Evolutionary conservation across 768 basidiomycete species (phyloP).

Genomic region (Xerocomus spinulosus): DNA sequence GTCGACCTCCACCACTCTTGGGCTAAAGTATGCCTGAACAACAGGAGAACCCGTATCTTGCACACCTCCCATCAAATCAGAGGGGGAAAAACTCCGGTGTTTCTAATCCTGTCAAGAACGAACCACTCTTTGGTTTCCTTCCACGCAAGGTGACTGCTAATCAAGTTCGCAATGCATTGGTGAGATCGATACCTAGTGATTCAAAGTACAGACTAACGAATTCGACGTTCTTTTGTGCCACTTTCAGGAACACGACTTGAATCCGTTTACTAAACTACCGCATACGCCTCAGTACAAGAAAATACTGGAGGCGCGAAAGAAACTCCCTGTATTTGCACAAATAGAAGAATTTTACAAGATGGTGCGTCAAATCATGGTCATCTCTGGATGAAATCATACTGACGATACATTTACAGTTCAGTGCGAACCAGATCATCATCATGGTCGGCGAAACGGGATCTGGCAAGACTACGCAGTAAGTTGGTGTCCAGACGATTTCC

Average conservation of each 20-base stretch:
- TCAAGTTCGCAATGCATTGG: conserved; percentile 68
- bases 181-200: conserved; percentile 32
- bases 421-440: conserved; percentile 70
- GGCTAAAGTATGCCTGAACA: conserved; percentile 16
- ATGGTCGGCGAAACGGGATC: conserved; percentile 56
- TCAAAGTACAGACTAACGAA: neutral
- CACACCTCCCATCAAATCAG: conserved; percentile 31
- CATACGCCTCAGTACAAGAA: conserved; percentile 78
- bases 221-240: neutral
- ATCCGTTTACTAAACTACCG: conserved; percentile 84
- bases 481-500: conserved; percentile 18
- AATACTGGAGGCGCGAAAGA: conserved; percentile 80
- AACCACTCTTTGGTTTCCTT: conserved; percentile 71
- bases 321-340: conserved; percentile 86
- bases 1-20: too few relatives aligned
- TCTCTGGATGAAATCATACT: too few relatives aligned
- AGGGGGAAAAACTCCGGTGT: conserved; percentile 15
- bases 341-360: conserved; percentile 92
- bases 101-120: conserved; percentile 30
- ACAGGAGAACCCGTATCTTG: conserved; percentile 52
- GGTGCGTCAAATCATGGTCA: conserved; percentile 44
- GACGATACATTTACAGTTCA: conserved; percentile 17
- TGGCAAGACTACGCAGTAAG: conserved; percentile 81
- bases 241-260: conserved; percentile 65
- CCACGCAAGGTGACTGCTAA: conserved; percentile 62